phyloP scores from a whole-genome alignment of 306 rosid species.

The Cicer bijugum region DNA sequence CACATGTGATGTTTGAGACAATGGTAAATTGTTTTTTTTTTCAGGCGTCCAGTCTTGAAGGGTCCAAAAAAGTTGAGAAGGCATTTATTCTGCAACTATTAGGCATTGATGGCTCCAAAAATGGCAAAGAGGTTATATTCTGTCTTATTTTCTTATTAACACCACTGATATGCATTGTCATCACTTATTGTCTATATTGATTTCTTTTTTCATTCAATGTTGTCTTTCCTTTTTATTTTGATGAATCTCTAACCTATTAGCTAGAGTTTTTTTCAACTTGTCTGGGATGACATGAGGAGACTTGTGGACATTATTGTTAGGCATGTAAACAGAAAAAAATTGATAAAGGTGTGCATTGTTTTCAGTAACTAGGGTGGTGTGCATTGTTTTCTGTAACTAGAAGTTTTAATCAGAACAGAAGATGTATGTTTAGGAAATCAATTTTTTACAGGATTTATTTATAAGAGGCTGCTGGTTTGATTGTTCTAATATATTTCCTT shows the following conservation, averaged over 20 bases:
- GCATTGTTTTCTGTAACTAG: conserved; percentile 29
- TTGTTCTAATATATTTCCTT: conserved; percentile 34
- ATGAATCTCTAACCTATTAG: conserved; percentile 16
- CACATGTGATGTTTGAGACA: conserved; percentile 34
- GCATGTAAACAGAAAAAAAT: neutral
- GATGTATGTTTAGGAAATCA: conserved; percentile 13
- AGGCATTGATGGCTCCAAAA: conserved; percentile 59
- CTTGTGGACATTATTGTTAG: conserved; percentile 21
- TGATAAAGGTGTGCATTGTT: conserved; percentile 21
- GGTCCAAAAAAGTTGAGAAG: conserved; percentile 76
- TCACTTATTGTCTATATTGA: conserved; percentile 18
- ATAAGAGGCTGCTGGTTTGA: neutral
- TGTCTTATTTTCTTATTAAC: conserved; percentile 33
- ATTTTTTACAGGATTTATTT: conserved; percentile 23
- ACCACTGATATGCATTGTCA: conserved; percentile 4
- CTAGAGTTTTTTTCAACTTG: conserved; percentile 5
- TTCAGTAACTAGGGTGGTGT: conserved; percentile 19
- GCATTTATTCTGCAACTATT: conserved; percentile 82
- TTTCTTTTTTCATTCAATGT: conserved; percentile 8
- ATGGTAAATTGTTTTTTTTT: conserved; percentile 35
- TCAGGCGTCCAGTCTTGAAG: conserved; percentile 81
- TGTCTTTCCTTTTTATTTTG: conserved; percentile 10
- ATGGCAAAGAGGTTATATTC: conserved; percentile 75
- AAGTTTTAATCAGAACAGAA: conserved; percentile 14
- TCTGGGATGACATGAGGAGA: neutral